Evolutionary conservation across 305 asterid genomes (phyloP).

Genomic region (Stenogyne calaminthoides): DNA sequence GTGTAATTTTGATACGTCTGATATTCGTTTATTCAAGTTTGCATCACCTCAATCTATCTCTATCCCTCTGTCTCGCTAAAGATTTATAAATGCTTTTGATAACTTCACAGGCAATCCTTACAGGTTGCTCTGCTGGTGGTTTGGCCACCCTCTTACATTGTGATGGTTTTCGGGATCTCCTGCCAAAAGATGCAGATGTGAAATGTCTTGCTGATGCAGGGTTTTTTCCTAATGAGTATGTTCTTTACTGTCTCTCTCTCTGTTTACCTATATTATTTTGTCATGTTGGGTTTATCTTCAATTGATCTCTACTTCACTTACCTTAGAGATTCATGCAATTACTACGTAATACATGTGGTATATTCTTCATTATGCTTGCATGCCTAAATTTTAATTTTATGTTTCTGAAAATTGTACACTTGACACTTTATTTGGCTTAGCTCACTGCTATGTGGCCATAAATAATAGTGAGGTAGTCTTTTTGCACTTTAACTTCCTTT

Average conservation of each 20-base stretch:
- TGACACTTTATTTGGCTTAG: not conserved
- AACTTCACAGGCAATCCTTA: constrained; percentile 73
- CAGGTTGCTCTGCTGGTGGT: constrained; percentile 99
- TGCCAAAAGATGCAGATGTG: constrained; percentile 67
- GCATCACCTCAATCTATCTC: not conserved
- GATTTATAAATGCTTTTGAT: constrained; percentile 27
- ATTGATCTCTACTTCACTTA: not conserved
- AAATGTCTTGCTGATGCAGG: constrained; percentile 97
- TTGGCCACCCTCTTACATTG: constrained; percentile 89
- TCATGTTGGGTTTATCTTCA: constrained; percentile 14
- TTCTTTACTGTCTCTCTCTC: constrained; percentile 29
- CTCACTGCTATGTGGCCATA: not conserved
- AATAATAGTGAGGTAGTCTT: not conserved
- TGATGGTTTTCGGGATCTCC: constrained; percentile 64
- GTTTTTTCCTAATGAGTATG: constrained; percentile 86
- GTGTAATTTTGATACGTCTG: constrained; percentile 10
- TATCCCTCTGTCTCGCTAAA: constrained; percentile 3
- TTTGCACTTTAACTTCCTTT: not conserved
- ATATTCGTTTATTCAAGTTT: constrained; percentile 3
- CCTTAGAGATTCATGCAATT: constrained; percentile 9
- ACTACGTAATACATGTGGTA: constrained; percentile 1
- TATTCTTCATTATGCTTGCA: not conserved
- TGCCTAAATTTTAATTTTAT: not conserved
- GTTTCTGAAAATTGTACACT: not conserved
- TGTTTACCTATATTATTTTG: constrained; percentile 14